phyloP scores from a whole-genome alignment of 169 alveolate species.

The Babesia ovis region DNA sequence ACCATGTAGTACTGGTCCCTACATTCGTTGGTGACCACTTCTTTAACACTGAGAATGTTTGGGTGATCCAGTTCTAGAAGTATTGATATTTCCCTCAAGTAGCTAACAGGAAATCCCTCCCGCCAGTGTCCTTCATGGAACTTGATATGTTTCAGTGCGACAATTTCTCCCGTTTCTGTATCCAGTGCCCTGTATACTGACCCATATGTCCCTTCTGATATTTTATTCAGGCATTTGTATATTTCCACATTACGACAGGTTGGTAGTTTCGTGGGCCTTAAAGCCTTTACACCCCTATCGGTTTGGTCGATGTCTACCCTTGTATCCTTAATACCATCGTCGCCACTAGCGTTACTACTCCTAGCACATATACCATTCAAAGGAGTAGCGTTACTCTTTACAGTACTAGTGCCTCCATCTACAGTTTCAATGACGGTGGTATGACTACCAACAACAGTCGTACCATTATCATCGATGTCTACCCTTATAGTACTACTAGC shows the following conservation, averaged over 20 bases:
- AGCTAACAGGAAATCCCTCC: conserved; percentile 94
- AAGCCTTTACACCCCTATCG: not conserved
- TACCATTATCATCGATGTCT: not conserved
- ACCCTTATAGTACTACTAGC: not conserved
- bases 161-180: conserved; percentile 84
- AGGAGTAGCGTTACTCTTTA: not conserved
- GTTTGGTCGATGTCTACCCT: not conserved
- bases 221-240: conserved; percentile 87
- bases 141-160: conserved; percentile 92
- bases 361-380: not conserved
- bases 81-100: conserved; percentile 92
- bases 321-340: not conserved
- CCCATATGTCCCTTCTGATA: conserved; percentile 96
- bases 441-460: not conserved
- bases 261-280: not conserved
- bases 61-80: conserved; percentile 90
- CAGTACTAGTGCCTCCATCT: not conserved
- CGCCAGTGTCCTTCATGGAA: conserved; percentile 83
- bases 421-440: not conserved
- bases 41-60: conserved; percentile 89
- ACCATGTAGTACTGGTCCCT: conserved; percentile 84
- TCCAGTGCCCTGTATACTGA: conserved; percentile 92
- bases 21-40: conserved; percentile 85
- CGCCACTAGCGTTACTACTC: not conserved
- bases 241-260: conserved; percentile 71